Conservation (phyloP, 2,329 filamentous ascomycete genomes). For the Fusarium succisae region DNA sequence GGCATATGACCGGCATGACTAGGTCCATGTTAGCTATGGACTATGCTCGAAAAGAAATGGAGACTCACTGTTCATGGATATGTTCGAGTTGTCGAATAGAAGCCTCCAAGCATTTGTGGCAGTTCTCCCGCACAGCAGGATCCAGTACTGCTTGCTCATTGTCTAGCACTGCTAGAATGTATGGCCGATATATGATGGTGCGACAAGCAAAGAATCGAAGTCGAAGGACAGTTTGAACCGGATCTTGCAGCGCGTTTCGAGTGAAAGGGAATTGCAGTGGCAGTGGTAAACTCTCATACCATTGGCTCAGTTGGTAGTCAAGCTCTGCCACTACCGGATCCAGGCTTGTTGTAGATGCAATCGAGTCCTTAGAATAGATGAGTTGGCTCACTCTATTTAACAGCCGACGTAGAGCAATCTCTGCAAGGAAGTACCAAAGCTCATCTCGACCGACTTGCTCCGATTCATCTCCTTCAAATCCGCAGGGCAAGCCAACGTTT, state of each 20-base stretch:
- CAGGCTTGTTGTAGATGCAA: slow-evolving; percentile 75
- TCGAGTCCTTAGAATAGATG: slow-evolving; percentile 79
- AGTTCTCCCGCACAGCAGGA: slow-evolving; percentile 77
- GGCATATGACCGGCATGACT: slow-evolving; percentile 85
- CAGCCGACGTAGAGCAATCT: slow-evolving; percentile 80
- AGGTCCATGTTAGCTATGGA: slow-evolving; percentile 11
- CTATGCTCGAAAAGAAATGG: background rate
- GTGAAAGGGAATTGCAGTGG: slow-evolving; percentile 82
- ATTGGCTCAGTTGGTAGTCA: slow-evolving; percentile 84
- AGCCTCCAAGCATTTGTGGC: slow-evolving; percentile 83
- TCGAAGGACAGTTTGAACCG: slow-evolving; percentile 81
- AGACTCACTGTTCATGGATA: slow-evolving; percentile 76
- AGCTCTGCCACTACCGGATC: slow-evolving; percentile 83
- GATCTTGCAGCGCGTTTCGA: slow-evolving; percentile 72
- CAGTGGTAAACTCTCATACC: slow-evolving; percentile 81
- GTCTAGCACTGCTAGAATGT: slow-evolving; percentile 81
- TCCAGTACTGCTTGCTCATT: slow-evolving; percentile 79
- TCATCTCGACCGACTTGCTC: slow-evolving; percentile 76
- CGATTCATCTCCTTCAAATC: slow-evolving; percentile 76
- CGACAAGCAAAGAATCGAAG: slow-evolving; percentile 86
- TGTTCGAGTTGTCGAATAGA: slow-evolving; percentile 83
- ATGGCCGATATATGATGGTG: slow-evolving; percentile 86
- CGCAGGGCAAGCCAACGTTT: slow-evolving; percentile 78
- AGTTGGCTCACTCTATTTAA: slow-evolving; percentile 83
- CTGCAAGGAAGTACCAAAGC: slow-evolving; percentile 86